A percentile compares a stretch with the other conserved stretches of the same genome.
Conservation (phyloP, 495 filamentous ascomycete species). For the Lophiostoma macrostomum region DNA sequence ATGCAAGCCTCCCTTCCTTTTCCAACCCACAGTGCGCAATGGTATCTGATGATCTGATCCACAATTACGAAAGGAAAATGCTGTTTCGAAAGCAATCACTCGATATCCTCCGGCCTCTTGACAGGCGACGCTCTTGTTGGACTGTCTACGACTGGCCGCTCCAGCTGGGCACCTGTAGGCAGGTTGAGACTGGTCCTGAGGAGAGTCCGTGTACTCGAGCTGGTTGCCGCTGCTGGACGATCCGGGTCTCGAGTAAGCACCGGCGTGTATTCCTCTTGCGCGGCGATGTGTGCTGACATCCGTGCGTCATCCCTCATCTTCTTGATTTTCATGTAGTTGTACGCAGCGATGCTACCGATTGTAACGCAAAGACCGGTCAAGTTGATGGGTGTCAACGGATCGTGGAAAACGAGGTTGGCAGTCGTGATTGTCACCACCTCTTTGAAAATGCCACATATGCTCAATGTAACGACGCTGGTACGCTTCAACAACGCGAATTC, state of each 20-base stretch:
- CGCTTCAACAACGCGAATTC: conserved; percentile 95
- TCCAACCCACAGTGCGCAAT: too few relatives aligned
- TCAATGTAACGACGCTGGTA: conserved; percentile 91
- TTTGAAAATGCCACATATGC: conserved; percentile 98
- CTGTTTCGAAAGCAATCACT: too few relatives aligned
- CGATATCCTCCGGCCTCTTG: conserved; percentile 38
- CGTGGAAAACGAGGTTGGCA: conserved; percentile 83
- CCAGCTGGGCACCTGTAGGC: conserved; percentile 4
- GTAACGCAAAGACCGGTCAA: conserved; percentile 84
- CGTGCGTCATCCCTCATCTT: conserved; percentile 77
- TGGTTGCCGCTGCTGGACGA: not conserved
- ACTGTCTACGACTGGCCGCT: conserved; percentile 23
- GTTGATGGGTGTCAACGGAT: conserved; percentile 86
- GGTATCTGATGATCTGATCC: too few relatives aligned
- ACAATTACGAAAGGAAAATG: too few relatives aligned
- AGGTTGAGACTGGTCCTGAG: conserved; percentile 35
- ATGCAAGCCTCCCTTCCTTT: too few relatives aligned
- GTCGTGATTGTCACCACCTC: conserved; percentile 95
- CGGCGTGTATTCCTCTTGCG: conserved; percentile 34
- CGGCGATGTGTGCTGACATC: conserved; percentile 31
- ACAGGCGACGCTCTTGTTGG: conserved; percentile 25
- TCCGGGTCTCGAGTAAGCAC: conserved; percentile 33
- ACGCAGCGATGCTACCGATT: conserved; percentile 76
- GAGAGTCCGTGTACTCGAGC: conserved; percentile 22
- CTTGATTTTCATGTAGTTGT: conserved; percentile 91